Percentiles rank a stretch among this genome's conserved stretches.
Evolutionary conservation across 306 rosid species (phyloP).

Genomic region (Vachellia collinsii): DNA sequence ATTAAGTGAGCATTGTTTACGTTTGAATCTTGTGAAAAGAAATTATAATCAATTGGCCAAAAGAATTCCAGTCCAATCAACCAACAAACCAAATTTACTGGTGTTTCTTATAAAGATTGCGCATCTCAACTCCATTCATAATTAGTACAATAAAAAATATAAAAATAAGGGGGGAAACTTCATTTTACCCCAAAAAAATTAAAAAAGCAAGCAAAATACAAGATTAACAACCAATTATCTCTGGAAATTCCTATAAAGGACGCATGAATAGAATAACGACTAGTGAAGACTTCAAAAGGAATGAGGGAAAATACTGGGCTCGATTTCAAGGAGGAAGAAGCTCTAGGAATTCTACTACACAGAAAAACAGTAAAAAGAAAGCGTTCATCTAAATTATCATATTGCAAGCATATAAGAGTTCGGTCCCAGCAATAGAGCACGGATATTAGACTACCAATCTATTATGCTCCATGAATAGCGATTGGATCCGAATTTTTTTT

Average conservation of each 20-base stretch:
- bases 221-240: background rate
- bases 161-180: no score
- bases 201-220: background rate
- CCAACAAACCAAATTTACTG: background rate
- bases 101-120: background rate
- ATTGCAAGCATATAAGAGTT: background rate
- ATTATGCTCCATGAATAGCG: background rate
- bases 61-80: background rate
- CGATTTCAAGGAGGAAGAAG: background rate
- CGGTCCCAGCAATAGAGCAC: slow-evolving; percentile 9
- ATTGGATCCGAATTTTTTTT: background rate
- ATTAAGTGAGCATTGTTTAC: background rate
- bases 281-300: background rate
- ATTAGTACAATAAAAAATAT: slow-evolving; percentile 3
- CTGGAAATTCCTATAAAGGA: no score
- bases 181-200: slow-evolving; percentile 5
- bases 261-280: background rate
- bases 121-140: background rate
- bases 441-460: slow-evolving; percentile 16
- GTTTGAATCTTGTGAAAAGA: background rate
- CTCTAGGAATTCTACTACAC: background rate
- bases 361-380: background rate
- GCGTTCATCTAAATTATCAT: background rate
- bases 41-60: background rate
- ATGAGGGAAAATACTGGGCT: background rate